phyloP scores from a whole-genome alignment of 2,329 filamentous ascomycete species.

The Tolypocladium pustulatum region DNA sequence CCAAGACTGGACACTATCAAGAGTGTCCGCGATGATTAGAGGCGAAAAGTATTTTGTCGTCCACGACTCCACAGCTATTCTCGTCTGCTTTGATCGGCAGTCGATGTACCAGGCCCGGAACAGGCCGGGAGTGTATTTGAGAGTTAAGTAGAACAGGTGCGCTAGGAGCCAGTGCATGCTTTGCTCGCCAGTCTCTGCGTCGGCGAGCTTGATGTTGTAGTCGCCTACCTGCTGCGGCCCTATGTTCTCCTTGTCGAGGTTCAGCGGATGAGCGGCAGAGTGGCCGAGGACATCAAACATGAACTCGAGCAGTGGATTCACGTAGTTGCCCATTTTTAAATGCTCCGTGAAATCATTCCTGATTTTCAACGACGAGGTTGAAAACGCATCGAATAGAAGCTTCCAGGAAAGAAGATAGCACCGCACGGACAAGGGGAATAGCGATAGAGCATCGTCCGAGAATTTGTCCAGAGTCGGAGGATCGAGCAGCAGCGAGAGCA shows the following conservation, averaged over 20 bases:
- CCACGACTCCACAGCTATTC: conserved; percentile 71
- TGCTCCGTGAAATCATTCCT: conserved; percentile 71
- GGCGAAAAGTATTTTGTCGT: conserved; percentile 75
- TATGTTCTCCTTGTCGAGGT: conserved; percentile 59
- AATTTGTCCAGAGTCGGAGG: conserved; percentile 61
- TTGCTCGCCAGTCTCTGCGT: conserved; percentile 52
- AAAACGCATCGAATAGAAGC: conserved; percentile 78
- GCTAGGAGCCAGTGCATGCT: conserved; percentile 76
- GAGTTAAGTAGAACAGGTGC: conserved; percentile 73
- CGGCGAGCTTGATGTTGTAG: conserved; percentile 42
- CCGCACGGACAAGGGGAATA: conserved; percentile 60
- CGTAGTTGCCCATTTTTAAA: conserved; percentile 62
- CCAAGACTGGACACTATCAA: conserved; percentile 63
- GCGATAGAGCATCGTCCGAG: conserved; percentile 52
- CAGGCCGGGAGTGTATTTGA: conserved; percentile 67
- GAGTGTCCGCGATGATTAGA: conserved; percentile 52
- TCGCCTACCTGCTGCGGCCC: conserved; percentile 41
- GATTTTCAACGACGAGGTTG: conserved; percentile 68
- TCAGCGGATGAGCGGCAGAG: conserved; percentile 60
- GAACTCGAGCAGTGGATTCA: conserved; percentile 64
- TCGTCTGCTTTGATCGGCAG: conserved; percentile 70
- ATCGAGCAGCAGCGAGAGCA: conserved; percentile 74
- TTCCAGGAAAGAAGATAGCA: conserved; percentile 85
- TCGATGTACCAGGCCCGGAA: conserved; percentile 80
- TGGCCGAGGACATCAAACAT: conserved; percentile 79